These are phyloP conservation scores for Daldinia bambusicola DNA, from an alignment of 495 filamentous ascomycete genomes.

Conservation along the genomic window DNA sequence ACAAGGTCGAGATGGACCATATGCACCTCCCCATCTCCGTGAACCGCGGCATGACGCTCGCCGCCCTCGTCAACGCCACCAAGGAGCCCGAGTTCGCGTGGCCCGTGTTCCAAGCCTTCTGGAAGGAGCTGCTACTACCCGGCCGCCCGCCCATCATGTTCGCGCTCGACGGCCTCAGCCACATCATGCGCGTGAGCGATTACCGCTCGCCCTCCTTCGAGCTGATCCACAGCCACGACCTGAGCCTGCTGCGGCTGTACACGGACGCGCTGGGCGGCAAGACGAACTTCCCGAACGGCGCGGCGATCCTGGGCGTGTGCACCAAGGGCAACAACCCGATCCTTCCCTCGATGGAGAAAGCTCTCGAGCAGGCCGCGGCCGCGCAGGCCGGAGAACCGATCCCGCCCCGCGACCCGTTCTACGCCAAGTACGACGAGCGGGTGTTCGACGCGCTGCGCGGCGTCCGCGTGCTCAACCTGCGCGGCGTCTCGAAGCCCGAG, in stretches of 20 bases:
- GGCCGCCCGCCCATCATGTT: conserved; percentile 83
- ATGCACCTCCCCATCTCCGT: conserved; percentile 65
- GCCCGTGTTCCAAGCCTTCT: conserved; percentile 83
- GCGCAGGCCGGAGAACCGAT: conserved; percentile 52
- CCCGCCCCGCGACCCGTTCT: conserved; percentile 70
- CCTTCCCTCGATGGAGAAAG: conserved; percentile 71
- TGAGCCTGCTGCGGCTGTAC: conserved; percentile 81
- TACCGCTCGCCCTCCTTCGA: conserved; percentile 76
- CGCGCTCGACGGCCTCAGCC: conserved; percentile 77
- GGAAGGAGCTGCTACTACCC: conserved; percentile 73
- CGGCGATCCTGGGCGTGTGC: conserved; percentile 78
- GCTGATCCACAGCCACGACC: conserved; percentile 86
- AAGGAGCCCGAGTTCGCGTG: conserved; percentile 80
- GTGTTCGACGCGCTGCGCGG: conserved; percentile 68
- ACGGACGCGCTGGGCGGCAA: conserved; percentile 71
- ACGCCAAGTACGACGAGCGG: conserved; percentile 71
- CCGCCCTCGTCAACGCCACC: conserved; percentile 74
- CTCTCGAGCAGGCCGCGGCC: conserved; percentile 64
- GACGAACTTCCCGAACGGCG: conserved; percentile 74
- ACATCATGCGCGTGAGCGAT: conserved; percentile 77
- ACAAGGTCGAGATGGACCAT: conserved; percentile 69
- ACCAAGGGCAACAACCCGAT: conserved; percentile 70
- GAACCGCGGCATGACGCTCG: conserved; percentile 69
- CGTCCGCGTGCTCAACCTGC: conserved; percentile 61
- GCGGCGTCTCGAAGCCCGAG: conserved; percentile 76